These are phyloP conservation scores for Serendipita sp. DNA, from an alignment of 768 basidiomycete genomes.

Conservation along the genomic window DNA sequence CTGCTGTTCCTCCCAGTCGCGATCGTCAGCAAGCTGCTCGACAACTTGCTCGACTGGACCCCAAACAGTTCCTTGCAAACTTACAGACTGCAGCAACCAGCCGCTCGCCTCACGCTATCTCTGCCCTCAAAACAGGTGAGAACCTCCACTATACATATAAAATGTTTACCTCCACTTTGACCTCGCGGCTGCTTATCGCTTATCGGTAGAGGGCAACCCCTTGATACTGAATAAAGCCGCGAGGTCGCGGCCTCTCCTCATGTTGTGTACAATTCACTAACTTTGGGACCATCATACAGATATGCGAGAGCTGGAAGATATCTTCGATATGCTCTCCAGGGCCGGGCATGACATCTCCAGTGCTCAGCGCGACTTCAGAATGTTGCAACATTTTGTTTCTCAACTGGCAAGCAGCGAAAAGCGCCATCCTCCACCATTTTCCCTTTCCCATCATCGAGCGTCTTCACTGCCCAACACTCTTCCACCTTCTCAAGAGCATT, in stretches of 20 bases:
- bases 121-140: slow-evolving; percentile 5
- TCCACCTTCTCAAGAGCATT: background rate
- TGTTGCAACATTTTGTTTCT: background rate
- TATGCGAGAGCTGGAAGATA: background rate
- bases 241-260: no score
- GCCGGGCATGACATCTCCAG: background rate
- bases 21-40: slow-evolving; percentile 1
- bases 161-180: background rate
- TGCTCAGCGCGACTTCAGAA: slow-evolving; percentile 2
- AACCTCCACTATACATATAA: background rate
- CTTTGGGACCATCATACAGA: background rate
- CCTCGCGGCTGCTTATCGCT: background rate
- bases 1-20: background rate
- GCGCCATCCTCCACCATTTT: background rate
- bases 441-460: background rate
- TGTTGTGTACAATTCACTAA: background rate
- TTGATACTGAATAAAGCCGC: background rate
- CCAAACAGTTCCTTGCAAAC: background rate
- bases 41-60: slow-evolving; percentile 1
- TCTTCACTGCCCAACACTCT: background rate
- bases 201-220: background rate
- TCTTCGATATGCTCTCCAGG: background rate
- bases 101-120: slow-evolving; percentile 2
- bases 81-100: background rate
- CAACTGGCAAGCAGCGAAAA: background rate